phyloP scores from a whole-genome alignment of 2,329 filamentous ascomycete species.

The Lasiodiplodia theobromae region DNA sequence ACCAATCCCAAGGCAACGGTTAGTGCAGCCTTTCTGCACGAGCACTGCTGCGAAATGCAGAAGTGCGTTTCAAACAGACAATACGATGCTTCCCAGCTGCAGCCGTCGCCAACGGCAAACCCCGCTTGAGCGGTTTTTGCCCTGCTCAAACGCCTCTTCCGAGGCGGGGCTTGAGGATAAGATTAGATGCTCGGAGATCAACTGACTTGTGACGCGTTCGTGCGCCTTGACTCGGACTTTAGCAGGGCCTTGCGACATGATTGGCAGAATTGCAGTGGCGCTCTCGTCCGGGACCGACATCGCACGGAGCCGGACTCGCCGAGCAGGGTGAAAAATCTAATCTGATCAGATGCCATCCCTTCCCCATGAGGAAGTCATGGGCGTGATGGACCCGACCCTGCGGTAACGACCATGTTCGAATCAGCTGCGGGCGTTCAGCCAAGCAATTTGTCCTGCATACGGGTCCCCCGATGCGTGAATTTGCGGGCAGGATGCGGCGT shows the following conservation, averaged over 20 bases:
- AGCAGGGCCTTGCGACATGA: background rate
- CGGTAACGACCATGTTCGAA: constrained; percentile 13
- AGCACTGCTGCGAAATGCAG: background rate
- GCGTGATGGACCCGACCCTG: constrained; percentile 1
- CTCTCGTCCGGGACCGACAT: background rate
- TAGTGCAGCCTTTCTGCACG: background rate
- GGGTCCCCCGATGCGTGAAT: background rate
- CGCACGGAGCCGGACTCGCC: background rate
- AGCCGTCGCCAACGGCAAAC: background rate
- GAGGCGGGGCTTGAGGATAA: background rate
- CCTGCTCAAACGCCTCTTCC: background rate
- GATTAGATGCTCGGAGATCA: constrained; percentile 9
- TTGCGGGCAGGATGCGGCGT: background rate
- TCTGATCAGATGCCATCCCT: constrained; percentile 18
- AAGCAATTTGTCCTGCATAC: constrained; percentile 11
- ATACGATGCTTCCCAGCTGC: background rate
- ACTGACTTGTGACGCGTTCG: background rate
- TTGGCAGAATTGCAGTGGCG: background rate
- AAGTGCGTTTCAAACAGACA: background rate
- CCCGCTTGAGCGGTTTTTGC: background rate
- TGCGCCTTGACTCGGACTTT: background rate
- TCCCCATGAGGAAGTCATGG: constrained; percentile 6
- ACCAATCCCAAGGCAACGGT: background rate
- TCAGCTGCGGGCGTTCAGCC: constrained; percentile 5
- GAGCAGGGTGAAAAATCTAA: background rate